Conservation (phyloP, 2,329 filamentous ascomycete species). For the Polytolypa hystricis region DNA sequence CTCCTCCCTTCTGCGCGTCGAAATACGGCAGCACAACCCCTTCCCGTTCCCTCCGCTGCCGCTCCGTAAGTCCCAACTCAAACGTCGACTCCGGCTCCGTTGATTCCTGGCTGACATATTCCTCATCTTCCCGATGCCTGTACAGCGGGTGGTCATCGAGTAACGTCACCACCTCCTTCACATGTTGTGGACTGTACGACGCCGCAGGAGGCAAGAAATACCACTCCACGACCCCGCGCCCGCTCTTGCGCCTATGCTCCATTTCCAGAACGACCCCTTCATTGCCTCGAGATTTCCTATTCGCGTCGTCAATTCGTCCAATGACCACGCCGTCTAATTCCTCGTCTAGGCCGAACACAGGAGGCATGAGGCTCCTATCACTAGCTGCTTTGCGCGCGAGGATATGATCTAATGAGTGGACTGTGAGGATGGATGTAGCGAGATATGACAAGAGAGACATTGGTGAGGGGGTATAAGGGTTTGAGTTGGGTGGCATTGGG, state of each 20-base stretch:
- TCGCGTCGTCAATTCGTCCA: constrained; percentile 40
- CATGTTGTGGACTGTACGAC: constrained; percentile 34
- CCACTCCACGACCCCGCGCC: constrained; percentile 62
- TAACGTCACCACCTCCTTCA: constrained; percentile 46
- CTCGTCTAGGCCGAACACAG: constrained; percentile 67
- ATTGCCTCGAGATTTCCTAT: constrained; percentile 31
- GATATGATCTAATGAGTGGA: constrained; percentile 63
- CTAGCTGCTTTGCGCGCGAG: constrained; percentile 63
- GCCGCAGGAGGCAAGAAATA: constrained; percentile 45
- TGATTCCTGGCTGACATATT: constrained; percentile 38
- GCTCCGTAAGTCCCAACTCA: constrained; percentile 74
- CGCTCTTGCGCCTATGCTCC: constrained; percentile 76
- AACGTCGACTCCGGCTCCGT: constrained; percentile 66
- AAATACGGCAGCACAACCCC: constrained; percentile 91
- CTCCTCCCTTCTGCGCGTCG: constrained; percentile 71
- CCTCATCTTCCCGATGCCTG: constrained; percentile 35
- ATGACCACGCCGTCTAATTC: constrained; percentile 68
- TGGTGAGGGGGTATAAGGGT: constrained; percentile 49
- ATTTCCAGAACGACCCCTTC: constrained; percentile 65
- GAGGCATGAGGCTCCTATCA: constrained; percentile 63
- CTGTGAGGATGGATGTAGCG: constrained; percentile 72
- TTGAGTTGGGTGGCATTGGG: constrained; percentile 38
- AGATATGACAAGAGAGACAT: constrained; percentile 68
- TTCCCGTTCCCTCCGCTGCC: constrained; percentile 76
- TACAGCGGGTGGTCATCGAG: constrained; percentile 70